These are phyloP conservation scores for Tripterygium wilfordii DNA, from an alignment of 177 flowering plant genomes.

Conservation along the genomic window DNA sequence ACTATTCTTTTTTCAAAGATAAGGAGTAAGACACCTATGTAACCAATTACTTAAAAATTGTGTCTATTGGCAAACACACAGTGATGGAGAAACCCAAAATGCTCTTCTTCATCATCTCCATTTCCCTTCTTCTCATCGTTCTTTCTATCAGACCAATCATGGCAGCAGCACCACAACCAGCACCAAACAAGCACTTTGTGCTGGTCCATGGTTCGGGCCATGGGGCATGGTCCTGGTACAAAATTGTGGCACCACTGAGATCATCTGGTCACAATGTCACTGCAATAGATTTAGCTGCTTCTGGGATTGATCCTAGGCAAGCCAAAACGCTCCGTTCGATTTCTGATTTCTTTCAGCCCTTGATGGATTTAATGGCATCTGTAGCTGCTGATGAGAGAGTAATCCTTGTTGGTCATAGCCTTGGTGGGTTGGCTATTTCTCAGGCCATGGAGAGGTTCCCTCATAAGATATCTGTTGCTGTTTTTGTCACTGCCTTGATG, in stretches of 20 bases:
- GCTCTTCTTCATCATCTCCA: no score
- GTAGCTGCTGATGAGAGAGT: slow-evolving; percentile 12
- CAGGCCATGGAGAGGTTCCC: slow-evolving; percentile 33
- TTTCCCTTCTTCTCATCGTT: neutral
- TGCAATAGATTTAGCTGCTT: slow-evolving; percentile 22
- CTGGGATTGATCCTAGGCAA: slow-evolving; percentile 20
- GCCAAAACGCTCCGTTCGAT: slow-evolving; percentile 8
- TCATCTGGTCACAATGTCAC: slow-evolving; percentile 28
- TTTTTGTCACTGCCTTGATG: slow-evolving; percentile 32
- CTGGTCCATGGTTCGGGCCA: slow-evolving; percentile 29
- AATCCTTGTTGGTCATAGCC: slow-evolving; percentile 33
- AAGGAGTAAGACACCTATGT: no score
- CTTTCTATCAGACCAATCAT: no score
- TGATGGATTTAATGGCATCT: slow-evolving; percentile 17
- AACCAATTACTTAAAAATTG: no score
- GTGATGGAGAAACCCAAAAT: no score
- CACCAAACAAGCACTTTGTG: slow-evolving; percentile 17
- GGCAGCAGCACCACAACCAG: neutral
- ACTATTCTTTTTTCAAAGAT: no score
- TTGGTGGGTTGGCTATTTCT: slow-evolving; percentile 28
- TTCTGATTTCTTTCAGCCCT: slow-evolving; percentile 13
- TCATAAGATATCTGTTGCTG: slow-evolving; percentile 19
- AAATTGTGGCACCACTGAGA: slow-evolving; percentile 12
- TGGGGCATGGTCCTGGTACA: slow-evolving; percentile 38
- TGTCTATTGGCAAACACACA: no score